These are phyloP conservation scores for Allomyces javanicus DNA, from an alignment of 192 early-diverging fungal genomes.

Conservation along the genomic window DNA sequence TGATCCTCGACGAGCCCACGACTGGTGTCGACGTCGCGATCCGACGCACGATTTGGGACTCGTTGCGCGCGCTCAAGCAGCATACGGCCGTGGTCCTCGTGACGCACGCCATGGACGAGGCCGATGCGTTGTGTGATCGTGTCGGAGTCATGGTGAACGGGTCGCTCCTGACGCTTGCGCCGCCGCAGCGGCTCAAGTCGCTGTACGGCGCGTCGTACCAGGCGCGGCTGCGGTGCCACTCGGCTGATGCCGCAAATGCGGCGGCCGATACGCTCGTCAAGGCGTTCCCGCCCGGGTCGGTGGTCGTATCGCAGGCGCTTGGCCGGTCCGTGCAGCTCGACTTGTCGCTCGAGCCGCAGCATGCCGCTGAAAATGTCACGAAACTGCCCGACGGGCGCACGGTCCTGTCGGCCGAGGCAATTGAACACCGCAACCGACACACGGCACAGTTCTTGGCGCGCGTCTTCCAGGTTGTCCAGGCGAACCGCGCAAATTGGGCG, in stretches of 20 bases:
- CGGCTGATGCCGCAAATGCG: not conserved
- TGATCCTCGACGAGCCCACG: constrained; percentile 17
- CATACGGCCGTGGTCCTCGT: constrained; percentile 17
- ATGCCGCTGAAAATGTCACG: not conserved
- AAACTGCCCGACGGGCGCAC: not conserved
- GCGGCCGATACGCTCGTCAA: not conserved
- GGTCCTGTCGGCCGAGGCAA: not conserved
- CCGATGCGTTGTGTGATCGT: constrained; percentile 21
- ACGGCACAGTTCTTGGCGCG: constrained; percentile 18
- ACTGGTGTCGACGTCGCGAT: constrained; percentile 24
- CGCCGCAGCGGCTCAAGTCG: constrained; percentile 26
- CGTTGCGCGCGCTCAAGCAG: constrained; percentile 18
- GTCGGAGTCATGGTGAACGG: constrained; percentile 26
- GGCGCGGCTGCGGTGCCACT: constrained; percentile 13
- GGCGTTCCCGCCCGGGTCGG: not conserved
- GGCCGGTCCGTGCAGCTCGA: not conserved
- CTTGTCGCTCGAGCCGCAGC: not conserved
- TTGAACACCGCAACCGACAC: not conserved
- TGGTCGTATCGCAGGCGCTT: not conserved
- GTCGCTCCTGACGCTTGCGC: constrained; percentile 19
- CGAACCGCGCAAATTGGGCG: constrained; percentile 8
- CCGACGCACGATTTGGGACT: constrained; percentile 27
- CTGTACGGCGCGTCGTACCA: constrained; percentile 26
- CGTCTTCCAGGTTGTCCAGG: constrained; percentile 27
- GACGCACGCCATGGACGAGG: constrained; percentile 22